Evolutionary conservation across 208 protist genomes (phyloP), one percentile per base, ranked within the genome.

Genomic region (Trypanosoma conorhini): DNA sequence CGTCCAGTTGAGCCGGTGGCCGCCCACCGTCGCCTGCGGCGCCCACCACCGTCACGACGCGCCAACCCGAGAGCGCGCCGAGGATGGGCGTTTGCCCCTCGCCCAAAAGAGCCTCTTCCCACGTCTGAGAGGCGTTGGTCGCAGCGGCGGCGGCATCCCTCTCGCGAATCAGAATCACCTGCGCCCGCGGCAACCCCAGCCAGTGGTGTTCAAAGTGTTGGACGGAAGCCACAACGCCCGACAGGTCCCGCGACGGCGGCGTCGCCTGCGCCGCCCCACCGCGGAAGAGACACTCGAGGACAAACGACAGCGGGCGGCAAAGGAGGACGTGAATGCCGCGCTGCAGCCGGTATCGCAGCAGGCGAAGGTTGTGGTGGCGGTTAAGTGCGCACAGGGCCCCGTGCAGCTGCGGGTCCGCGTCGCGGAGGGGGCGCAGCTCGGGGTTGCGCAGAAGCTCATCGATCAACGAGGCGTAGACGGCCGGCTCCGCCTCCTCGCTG

Each of bases 301-400:
- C 31, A 13, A 22, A 31, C n/a, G 54, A 70, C 10, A 70, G 44
- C 15, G 62, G 71, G 54, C 62, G 70, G 67, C 35, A 70, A 0
- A 76, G 15, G 33, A 86, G 72, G 5, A 91, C 62, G 51, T 64
- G 66, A 35, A 73, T 63, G 12, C 88, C 88, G 9, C 85, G 79
- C 26, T 88, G 83, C 48, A 91, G 67, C 22, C 86, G 72, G 26
- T 79, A 67, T n/a, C 88, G 85, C 65, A 94, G 35, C 62, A 94
- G 59, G 1, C 80, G 77, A 22, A 86, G 76, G 56, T 91, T 83
- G 28, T 80, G 67, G 59, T 90, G 83, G 8, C 88, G 88, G 42
- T 90, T 82, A 17, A 89, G 75, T 13, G 74, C 83, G 21, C 28
- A 57, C 35, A 94, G 61, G 10, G 79, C 71, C 33, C 83, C 86